A percentile compares a stretch with the other conserved stretches of the same genome.
Evolutionary conservation across 768 basidiomycete genomes (phyloP).

Genomic region (Megacollybia marginata): DNA sequence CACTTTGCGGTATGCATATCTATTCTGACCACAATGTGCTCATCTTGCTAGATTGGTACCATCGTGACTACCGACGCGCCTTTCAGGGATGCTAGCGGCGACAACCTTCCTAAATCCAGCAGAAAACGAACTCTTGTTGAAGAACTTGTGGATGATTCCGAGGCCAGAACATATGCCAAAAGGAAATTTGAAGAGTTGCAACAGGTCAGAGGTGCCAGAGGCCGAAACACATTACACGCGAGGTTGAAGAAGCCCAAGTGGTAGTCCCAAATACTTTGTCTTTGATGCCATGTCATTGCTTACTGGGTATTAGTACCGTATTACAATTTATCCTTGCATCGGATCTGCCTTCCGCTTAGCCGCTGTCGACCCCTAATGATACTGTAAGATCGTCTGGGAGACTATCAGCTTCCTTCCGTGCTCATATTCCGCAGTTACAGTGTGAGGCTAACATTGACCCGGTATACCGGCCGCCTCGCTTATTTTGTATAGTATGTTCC

Average conservation of each 20-base stretch:
- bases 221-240: slow-evolving; percentile 60
- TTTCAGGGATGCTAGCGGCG: slow-evolving; percentile 60
- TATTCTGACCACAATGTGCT: background rate
- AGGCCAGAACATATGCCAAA: slow-evolving; percentile 84
- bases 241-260: slow-evolving; percentile 66
- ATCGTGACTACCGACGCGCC: slow-evolving; percentile 65
- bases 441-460: background rate
- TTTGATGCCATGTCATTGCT: too few species aligned
- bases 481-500: background rate
- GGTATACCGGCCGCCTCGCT: background rate
- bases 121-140: slow-evolving; percentile 83
- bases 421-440: background rate
- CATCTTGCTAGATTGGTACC: slow-evolving; percentile 59
- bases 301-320: too few species aligned
- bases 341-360: too few species aligned
- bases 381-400: too few species aligned
- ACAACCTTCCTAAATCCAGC: slow-evolving; percentile 63
- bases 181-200: slow-evolving; percentile 83
- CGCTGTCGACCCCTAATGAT: too few species aligned
- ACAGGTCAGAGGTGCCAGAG: slow-evolving; percentile 55
- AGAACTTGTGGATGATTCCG: slow-evolving; percentile 83
- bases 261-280: too few species aligned
- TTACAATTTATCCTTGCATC: too few species aligned
- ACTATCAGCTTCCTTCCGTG: too few species aligned
- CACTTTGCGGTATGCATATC: slow-evolving; percentile 69